phyloP scores from a whole-genome alignment of 441 rosid genomes.

The Isatis lusitanica region DNA sequence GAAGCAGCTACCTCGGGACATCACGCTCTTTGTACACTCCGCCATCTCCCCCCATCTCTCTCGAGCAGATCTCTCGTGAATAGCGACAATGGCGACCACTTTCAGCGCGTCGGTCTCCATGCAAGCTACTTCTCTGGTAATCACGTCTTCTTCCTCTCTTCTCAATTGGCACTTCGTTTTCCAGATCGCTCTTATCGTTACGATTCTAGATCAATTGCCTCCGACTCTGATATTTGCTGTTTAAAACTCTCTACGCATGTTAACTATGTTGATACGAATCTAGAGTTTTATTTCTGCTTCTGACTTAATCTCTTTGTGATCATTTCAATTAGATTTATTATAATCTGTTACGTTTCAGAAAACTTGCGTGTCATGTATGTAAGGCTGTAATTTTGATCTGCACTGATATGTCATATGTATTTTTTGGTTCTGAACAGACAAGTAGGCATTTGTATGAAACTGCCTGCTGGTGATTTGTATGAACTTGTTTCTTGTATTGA shows the following conservation, averaged over 20 bases:
- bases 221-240: background rate
- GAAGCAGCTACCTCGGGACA: background rate
- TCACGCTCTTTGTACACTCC: conserved; percentile 41
- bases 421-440: background rate
- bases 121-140: conserved; percentile 36
- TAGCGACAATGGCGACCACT: conserved; percentile 47
- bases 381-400: conserved; percentile 4
- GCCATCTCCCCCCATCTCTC: conserved; percentile 29
- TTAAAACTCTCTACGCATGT: background rate
- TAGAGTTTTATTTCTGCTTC: background rate
- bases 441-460: background rate
- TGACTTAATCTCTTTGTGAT: background rate
- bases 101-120: conserved; percentile 43
- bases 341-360: background rate
- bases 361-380: background rate
- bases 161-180: background rate
- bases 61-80: conserved; percentile 25
- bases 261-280: background rate
- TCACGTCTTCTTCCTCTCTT: background rate
- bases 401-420: too few relatives aligned
- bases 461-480: too few relatives aligned
- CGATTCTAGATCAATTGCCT: background rate
- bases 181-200: conserved; percentile 9
- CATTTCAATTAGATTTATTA: background rate
- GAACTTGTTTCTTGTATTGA: background rate